phyloP scores from a whole-genome alignment of 2,329 filamentous ascomycete genomes.

The Xylaria polymorpha region DNA sequence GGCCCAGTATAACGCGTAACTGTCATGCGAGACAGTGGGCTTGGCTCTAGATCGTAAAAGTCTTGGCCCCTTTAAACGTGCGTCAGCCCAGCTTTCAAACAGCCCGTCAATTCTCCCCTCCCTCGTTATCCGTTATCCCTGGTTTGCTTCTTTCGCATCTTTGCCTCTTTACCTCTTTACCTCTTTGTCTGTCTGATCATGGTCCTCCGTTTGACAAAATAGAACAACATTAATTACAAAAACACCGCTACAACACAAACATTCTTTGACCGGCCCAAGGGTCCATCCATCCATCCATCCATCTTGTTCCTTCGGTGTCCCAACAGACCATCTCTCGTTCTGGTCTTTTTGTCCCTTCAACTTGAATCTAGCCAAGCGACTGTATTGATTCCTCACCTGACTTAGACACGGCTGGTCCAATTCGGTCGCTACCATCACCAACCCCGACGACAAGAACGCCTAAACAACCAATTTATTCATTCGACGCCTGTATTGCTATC shows the following conservation, averaged over 20 bases:
- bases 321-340: conserved; percentile 36
- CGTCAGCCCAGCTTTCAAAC: conserved; percentile 34
- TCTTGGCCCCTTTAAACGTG: conserved; percentile 38
- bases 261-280: conserved; percentile 30
- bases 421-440: conserved; percentile 24
- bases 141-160: conserved; percentile 5
- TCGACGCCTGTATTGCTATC: neutral
- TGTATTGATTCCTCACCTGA: conserved; percentile 20
- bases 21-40: conserved; percentile 17
- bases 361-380: neutral
- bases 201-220: neutral
- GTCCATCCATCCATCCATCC: neutral
- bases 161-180: neutral
- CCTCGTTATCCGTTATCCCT: conserved; percentile 17
- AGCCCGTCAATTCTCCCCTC: conserved; percentile 6
- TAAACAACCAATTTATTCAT: neutral
- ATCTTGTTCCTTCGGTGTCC: conserved; percentile 11
- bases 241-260: conserved; percentile 5
- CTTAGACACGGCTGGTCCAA: conserved; percentile 23
- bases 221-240: conserved; percentile 5
- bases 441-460: neutral
- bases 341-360: conserved; percentile 11
- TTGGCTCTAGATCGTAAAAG: conserved; percentile 22
- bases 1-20: conserved; percentile 14
- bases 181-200: conserved; percentile 1